These are phyloP conservation scores for Trichoderma sp. DNA, from an alignment of 2,329 filamentous ascomycete genomes.

Conservation along the genomic window DNA sequence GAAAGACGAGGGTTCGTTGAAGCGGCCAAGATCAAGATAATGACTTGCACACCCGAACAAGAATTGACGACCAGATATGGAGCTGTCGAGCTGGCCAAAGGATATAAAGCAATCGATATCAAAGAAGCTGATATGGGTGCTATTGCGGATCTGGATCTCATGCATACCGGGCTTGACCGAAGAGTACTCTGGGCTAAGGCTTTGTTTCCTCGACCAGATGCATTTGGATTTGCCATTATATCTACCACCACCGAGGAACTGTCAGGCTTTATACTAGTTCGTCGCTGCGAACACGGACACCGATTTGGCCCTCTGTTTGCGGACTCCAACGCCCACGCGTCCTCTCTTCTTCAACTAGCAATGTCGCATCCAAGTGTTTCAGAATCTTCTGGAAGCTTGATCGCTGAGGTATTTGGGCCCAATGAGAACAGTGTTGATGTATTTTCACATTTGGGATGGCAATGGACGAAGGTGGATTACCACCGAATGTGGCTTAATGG, in stretches of 20 bases:
- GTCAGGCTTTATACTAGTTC: neutral
- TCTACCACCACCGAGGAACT: neutral
- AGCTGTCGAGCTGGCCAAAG: neutral
- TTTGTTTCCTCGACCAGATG: neutral
- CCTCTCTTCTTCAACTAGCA: neutral
- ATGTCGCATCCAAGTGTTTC: neutral
- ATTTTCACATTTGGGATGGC: neutral
- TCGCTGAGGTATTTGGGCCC: neutral
- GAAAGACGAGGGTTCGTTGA: slow-evolving; percentile 10
- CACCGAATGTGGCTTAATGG: slow-evolving; percentile 16
- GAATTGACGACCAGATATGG: neutral
- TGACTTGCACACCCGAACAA: neutral
- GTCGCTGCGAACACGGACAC: neutral
- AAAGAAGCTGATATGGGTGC: neutral
- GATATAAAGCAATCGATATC: neutral
- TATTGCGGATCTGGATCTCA: neutral
- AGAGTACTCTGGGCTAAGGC: neutral
- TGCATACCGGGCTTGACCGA: slow-evolving; percentile 2
- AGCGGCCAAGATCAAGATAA: neutral
- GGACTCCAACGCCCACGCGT: neutral
- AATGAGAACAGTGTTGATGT: neutral
- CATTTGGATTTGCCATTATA: slow-evolving; percentile 6
- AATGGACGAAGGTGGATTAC: neutral
- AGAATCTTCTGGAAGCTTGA: neutral
- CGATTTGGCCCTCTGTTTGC: slow-evolving; percentile 1